A percentile compares a stretch with the other conserved stretches of the same genome.
phyloP scores from a whole-genome alignment of 176 grass and related monocot genomes.

The Coix lacrymajobi region DNA sequence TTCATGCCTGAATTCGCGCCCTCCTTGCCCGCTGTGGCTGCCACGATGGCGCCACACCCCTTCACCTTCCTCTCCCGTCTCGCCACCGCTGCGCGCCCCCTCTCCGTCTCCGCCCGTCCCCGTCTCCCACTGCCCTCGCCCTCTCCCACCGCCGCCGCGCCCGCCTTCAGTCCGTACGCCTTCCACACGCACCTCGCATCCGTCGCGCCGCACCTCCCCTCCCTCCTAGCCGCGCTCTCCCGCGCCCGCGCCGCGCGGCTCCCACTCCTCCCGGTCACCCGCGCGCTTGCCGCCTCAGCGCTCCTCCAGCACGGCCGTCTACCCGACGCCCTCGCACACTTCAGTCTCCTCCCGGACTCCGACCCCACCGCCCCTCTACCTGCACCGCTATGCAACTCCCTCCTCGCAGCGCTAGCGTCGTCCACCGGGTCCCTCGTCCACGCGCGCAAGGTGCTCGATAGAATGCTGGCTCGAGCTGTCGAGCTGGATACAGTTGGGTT shows the following conservation, averaged over 20 bases:
- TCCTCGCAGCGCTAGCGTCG: slow-evolving; percentile 39
- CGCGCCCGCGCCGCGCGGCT: slow-evolving; percentile 25
- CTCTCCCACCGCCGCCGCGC: slow-evolving; percentile 2
- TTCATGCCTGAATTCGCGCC: no score
- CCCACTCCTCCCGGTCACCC: slow-evolving; percentile 5
- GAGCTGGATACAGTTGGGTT: slow-evolving; percentile 52
- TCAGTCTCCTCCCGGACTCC: slow-evolving; percentile 33
- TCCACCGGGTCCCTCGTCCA: slow-evolving; percentile 28
- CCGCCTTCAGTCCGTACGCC: slow-evolving; percentile 19
- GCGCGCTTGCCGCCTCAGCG: slow-evolving; percentile 1
- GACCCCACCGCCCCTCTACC: slow-evolving; percentile 6
- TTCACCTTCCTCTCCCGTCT: neutral
- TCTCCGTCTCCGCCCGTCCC: slow-evolving; percentile 2
- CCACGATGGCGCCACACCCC: neutral
- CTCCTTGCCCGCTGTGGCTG: no score
- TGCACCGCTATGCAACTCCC: slow-evolving; percentile 42
- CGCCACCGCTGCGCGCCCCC: slow-evolving; percentile 3
- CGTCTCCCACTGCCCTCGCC: neutral
- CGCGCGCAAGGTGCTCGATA: slow-evolving; percentile 57
- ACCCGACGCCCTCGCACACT: slow-evolving; percentile 53
- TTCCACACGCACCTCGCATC: slow-evolving; percentile 23
- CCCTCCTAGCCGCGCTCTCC: slow-evolving; percentile 12
- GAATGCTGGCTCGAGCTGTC: slow-evolving; percentile 38
- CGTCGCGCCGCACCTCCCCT: neutral
- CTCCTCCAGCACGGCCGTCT: slow-evolving; percentile 44